Evolutionary conservation across 805 yeast genomes (phyloP).

Genomic region (Saccharomycopsis malanga): DNA sequence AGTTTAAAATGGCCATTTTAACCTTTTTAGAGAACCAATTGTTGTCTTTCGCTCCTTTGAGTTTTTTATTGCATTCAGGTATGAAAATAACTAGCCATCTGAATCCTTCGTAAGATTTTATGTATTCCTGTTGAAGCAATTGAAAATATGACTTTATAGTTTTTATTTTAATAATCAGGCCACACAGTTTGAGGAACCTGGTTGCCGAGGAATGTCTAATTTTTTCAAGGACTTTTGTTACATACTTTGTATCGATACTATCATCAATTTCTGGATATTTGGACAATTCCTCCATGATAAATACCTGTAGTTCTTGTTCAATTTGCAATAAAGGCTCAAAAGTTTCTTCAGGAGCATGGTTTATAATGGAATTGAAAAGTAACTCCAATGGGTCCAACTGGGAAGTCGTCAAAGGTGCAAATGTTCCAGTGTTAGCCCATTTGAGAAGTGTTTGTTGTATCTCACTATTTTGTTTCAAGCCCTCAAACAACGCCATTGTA

Average conservation of each 20-base stretch:
- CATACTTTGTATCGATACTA: constrained; percentile 22
- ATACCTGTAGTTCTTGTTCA: neutral
- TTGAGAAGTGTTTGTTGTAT: neutral
- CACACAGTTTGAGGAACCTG: constrained; percentile 11
- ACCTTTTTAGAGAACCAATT: neutral
- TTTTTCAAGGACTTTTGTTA: constrained; percentile 21
- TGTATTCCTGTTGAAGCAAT: constrained; percentile 1
- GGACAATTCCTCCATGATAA: constrained; percentile 19
- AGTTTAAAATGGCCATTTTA: neutral
- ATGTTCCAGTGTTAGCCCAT: neutral
- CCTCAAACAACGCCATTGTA: neutral
- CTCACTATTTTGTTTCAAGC: neutral
- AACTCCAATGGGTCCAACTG: neutral
- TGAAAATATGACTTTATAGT: constrained; percentile 7
- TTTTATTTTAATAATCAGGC: constrained; percentile 10
- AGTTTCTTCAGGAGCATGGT: neutral
- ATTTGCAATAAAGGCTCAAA: neutral
- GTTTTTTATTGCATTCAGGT: neutral
- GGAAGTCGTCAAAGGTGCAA: neutral
- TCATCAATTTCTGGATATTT: constrained; percentile 24
- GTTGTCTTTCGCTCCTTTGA: neutral
- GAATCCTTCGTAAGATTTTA: constrained; percentile 2
- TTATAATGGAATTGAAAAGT: neutral
- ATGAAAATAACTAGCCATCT: neutral
- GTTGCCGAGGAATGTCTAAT: constrained; percentile 1